phyloP scores from a whole-genome alignment of 306 rosid genomes.

The Senna tora region DNA sequence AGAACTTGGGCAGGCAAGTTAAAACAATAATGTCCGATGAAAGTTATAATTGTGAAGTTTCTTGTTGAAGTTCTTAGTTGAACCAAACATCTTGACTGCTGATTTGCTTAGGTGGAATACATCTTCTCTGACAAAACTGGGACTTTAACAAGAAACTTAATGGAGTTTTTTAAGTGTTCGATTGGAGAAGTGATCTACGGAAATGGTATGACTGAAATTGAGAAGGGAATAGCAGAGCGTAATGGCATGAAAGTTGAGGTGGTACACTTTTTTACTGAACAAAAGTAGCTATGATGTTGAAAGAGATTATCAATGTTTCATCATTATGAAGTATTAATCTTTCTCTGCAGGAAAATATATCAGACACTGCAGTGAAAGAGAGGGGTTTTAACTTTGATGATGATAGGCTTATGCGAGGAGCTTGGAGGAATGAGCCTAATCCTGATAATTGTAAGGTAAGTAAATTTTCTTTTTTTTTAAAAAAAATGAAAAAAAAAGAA shows the following conservation, averaged over 20 bases:
- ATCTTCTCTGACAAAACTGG: slow-evolving; percentile 99
- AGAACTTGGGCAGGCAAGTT: slow-evolving; percentile 93
- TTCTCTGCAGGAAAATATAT: slow-evolving; percentile 57
- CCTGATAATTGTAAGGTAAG: slow-evolving; percentile 84
- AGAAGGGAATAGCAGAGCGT: slow-evolving; percentile 81
- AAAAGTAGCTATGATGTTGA: slow-evolving; percentile 3
- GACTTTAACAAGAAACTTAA: slow-evolving; percentile 89
- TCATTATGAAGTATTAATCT: slow-evolving; percentile 14
- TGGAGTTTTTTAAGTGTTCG: slow-evolving; percentile 99
- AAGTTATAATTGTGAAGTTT: neutral
- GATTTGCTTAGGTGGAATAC: slow-evolving; percentile 82
- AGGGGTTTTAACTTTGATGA: slow-evolving; percentile 92
- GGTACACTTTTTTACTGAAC: slow-evolving; percentile 31
- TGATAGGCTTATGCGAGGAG: slow-evolving; percentile 85
- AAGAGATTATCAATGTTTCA: neutral
- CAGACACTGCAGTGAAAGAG: slow-evolving; percentile 60
- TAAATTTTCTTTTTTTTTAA: too few species aligned
- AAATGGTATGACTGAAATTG: slow-evolving; percentile 88
- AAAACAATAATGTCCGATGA: neutral
- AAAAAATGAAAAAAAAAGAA: too few species aligned
- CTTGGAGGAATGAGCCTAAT: slow-evolving; percentile 95
- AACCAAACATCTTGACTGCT: slow-evolving; percentile 23
- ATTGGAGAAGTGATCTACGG: slow-evolving; percentile 91
- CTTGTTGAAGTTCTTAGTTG: slow-evolving; percentile 21
- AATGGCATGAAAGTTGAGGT: slow-evolving; percentile 72